Conservation (phyloP, 306 rosid species). For the Medicago arabica region DNA sequence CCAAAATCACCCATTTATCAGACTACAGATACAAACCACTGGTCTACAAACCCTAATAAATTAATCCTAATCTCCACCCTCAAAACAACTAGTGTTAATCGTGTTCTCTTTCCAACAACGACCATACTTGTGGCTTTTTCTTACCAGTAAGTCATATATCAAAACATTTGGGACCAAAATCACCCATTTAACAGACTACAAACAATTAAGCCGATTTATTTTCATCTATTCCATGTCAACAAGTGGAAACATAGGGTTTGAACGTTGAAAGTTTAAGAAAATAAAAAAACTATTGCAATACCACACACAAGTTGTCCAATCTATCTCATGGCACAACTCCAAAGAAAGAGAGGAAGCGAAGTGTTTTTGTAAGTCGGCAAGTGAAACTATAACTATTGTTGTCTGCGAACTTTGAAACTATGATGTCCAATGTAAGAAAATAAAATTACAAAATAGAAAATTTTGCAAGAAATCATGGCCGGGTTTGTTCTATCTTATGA, state of each 20-base stretch:
- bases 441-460: not conserved
- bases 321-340: too few species aligned
- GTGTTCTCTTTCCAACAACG: not conserved
- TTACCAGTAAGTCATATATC: constrained; percentile 1
- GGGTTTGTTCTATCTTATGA: not conserved
- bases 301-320: too few species aligned
- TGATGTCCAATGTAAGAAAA: not conserved
- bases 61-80: not conserved
- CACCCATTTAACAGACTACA: not conserved
- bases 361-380: not conserved
- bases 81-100: constrained; percentile 8
- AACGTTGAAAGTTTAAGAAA: not conserved
- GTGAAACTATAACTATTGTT: not conserved
- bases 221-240: not conserved
- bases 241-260: not conserved
- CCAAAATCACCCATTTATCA: too few species aligned
- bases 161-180: not conserved
- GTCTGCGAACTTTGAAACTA: not conserved
- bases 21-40: not conserved
- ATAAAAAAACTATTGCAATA: too few species aligned
- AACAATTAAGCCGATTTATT: not conserved
- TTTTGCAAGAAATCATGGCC: not conserved
- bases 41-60: not conserved
- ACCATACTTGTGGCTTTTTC: not conserved
- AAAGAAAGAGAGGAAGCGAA: not conserved